These are phyloP conservation scores for Globisporangium okanoganense DNA, from an alignment of 352 stramenopile genomes.

Conservation along the genomic window DNA sequence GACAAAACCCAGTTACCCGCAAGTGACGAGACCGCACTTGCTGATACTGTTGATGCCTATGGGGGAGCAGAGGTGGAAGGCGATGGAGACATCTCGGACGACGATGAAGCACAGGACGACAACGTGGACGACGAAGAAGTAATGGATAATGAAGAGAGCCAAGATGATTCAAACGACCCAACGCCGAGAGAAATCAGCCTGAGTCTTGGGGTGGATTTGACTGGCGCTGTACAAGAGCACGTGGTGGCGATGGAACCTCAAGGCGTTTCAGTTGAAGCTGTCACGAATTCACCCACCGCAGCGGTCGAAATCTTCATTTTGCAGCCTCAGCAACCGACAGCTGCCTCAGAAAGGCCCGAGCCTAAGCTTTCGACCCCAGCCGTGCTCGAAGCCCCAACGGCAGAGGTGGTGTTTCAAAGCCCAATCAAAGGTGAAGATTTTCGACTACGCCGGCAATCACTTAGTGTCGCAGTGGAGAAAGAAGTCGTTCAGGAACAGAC, in stretches of 20 bases:
- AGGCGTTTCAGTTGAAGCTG: not conserved
- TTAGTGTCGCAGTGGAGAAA: not conserved
- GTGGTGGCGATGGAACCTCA: not conserved
- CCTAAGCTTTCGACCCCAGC: not conserved
- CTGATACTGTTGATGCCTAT: not conserved
- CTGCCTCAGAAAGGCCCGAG: not conserved
- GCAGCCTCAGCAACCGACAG: not conserved
- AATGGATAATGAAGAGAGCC: not conserved
- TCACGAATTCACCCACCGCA: not conserved
- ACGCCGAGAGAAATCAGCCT: not conserved
- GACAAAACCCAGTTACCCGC: not conserved
- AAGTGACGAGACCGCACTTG: not conserved
- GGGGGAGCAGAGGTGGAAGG: not conserved
- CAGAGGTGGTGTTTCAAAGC: not conserved
- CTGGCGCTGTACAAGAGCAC: not conserved
- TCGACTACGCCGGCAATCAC: not conserved
- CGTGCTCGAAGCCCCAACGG: not conserved
- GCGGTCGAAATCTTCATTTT: not conserved
- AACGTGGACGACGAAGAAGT: conserved; percentile 7
- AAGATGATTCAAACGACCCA: not conserved
- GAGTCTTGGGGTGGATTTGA: not conserved
- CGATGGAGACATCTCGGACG: not conserved
- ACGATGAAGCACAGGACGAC: conserved; percentile 7
- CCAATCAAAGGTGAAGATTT: not conserved
- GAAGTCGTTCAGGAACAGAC: not conserved